A percentile compares a stretch with the other conserved stretches of the same genome.
Conservation (phyloP, 2,329 filamentous ascomycete genomes). For the Colletotrichum sp. region DNA sequence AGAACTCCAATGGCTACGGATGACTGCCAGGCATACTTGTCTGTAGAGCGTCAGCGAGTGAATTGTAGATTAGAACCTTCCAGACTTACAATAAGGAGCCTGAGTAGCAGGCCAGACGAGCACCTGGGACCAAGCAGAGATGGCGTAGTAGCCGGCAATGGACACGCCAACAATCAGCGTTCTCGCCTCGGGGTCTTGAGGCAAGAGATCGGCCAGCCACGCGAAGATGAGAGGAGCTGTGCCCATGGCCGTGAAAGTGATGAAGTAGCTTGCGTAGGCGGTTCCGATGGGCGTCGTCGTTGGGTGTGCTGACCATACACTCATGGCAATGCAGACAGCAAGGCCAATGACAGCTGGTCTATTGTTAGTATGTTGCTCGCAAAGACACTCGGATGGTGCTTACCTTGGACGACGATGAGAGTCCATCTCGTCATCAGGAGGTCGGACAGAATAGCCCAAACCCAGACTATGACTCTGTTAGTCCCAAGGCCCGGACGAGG, state of each 20-base stretch:
- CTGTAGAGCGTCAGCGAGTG: constrained; percentile 23
- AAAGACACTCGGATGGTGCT: neutral
- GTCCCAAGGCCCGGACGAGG: neutral
- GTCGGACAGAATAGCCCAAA: constrained; percentile 59
- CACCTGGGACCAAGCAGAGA: constrained; percentile 57
- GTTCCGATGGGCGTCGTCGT: constrained; percentile 44
- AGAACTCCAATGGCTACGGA: constrained; percentile 47
- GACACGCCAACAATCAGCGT: constrained; percentile 53
- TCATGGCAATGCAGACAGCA: constrained; percentile 56
- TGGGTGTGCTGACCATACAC: constrained; percentile 55
- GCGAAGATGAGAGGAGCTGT: constrained; percentile 58
- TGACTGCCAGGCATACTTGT: constrained; percentile 54
- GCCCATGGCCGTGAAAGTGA: constrained; percentile 51
- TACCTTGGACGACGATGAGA: constrained; percentile 51
- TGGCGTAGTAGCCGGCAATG: constrained; percentile 54
- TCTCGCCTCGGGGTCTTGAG: constrained; percentile 54
- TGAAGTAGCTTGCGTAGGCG: constrained; percentile 58
- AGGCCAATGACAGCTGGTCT: constrained; percentile 45
- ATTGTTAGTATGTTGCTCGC: neutral
- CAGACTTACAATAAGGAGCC: constrained; percentile 49
- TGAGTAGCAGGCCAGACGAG: constrained; percentile 57
- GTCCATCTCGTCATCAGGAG: constrained; percentile 54
- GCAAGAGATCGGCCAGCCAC: constrained; percentile 54
- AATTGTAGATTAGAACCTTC: neutral
- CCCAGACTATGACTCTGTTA: constrained; percentile 44